These are phyloP conservation scores for Puccinia novopanici DNA, from an alignment of 1,284 basidiomycete genomes.

Conservation along the genomic window DNA sequence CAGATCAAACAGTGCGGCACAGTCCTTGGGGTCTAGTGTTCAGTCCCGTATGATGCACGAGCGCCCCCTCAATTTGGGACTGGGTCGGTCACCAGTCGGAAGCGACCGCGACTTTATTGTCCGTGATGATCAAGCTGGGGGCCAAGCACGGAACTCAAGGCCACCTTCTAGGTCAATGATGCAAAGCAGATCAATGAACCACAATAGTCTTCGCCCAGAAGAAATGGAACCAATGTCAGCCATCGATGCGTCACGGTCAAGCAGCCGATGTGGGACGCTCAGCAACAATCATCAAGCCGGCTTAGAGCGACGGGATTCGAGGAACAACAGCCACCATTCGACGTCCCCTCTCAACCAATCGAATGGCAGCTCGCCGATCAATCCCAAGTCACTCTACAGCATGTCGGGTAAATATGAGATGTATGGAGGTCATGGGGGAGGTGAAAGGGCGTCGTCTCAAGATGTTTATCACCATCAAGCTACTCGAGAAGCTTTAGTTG, in stretches of 20 bases:
- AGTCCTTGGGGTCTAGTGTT: conserved; percentile 7
- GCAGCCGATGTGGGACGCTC: conserved; percentile 22
- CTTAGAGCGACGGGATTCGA: conserved; percentile 7
- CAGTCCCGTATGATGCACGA: neutral
- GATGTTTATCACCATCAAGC: neutral
- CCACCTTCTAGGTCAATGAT: conserved; percentile 15
- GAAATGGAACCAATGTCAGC: conserved; percentile 28
- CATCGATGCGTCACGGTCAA: neutral
- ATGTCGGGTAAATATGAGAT: conserved; percentile 20
- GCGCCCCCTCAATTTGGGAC: neutral
- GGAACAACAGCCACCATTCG: conserved; percentile 18
- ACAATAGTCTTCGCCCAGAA: neutral
- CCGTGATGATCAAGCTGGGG: neutral
- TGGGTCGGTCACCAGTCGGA: conserved; percentile 11
- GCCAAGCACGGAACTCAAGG: conserved; percentile 1
- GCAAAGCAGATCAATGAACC: neutral
- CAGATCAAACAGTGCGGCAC: conserved; percentile 35
- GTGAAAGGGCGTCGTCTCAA: neutral
- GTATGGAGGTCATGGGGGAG: conserved; percentile 3
- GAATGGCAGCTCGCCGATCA: conserved; percentile 2
- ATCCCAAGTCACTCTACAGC: conserved; percentile 35
- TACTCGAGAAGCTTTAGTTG: neutral
- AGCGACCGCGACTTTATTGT: neutral
- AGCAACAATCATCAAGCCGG: conserved; percentile 24
- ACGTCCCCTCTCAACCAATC: conserved; percentile 2